phyloP scores from a whole-genome alignment of 108 stramenopile species.

The Stephanodiscus minutulus region DNA sequence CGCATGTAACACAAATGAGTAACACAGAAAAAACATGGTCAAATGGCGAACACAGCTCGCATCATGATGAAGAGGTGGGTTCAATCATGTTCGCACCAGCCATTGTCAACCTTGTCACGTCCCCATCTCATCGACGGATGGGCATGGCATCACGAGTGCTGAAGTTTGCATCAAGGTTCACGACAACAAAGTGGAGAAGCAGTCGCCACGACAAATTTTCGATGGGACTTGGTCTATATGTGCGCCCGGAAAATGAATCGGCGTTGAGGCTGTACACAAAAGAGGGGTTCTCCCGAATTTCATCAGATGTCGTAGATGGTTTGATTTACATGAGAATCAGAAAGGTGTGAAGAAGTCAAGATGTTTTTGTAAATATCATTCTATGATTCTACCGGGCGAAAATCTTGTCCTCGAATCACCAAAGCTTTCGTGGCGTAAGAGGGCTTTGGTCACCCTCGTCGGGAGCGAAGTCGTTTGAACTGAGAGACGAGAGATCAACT shows the following conservation, averaged over 20 bases:
- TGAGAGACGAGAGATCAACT: neutral
- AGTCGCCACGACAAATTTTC: neutral
- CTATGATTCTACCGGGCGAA: too few relatives aligned
- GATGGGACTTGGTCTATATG: conserved; percentile 59
- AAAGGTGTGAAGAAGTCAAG: neutral
- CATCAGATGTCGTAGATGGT: conserved; percentile 15
- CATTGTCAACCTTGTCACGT: conserved; percentile 68
- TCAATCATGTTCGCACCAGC: conserved; percentile 42
- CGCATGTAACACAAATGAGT: neutral
- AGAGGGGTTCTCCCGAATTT: conserved; percentile 48
- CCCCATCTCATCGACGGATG: conserved; percentile 53
- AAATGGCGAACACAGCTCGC: neutral
- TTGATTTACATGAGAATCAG: conserved; percentile 46
- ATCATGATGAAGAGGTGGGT: neutral
- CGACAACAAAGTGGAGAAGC: conserved; percentile 38
- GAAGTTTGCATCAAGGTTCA: conserved; percentile 50
- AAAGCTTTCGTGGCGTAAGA: neutral
- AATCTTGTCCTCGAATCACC: too few relatives aligned
- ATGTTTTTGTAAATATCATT: too few relatives aligned
- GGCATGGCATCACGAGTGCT: conserved; percentile 70
- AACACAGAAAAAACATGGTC: neutral
- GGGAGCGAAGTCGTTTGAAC: neutral
- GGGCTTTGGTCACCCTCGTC: neutral
- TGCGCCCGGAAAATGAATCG: conserved; percentile 57
- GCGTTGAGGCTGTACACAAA: conserved; percentile 61